phyloP scores from a whole-genome alignment of 495 filamentous ascomycete species.

The Tuber indicum region DNA sequence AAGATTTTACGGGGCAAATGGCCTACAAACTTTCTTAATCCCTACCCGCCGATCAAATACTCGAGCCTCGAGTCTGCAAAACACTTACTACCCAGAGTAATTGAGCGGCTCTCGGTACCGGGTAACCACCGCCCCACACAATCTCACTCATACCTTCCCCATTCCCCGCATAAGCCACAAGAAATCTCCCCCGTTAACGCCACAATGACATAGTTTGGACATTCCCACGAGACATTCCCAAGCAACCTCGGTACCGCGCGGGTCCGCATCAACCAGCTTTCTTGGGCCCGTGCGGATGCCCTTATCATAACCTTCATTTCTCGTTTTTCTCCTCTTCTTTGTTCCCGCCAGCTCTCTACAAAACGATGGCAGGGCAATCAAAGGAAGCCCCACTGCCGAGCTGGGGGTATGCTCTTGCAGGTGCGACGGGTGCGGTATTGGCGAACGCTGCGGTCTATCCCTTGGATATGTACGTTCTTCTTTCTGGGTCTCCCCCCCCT shows the following conservation, averaged over 20 bases:
- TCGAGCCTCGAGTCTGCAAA: neutral
- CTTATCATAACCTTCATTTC: neutral
- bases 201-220: neutral
- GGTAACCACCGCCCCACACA: neutral
- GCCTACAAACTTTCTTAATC: neutral
- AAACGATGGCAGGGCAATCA: conserved; percentile 50
- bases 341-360: neutral
- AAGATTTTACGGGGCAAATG: neutral
- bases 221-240: neutral
- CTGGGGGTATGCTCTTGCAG: conserved; percentile 89
- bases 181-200: neutral
- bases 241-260: neutral
- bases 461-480: conserved; percentile 74
- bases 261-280: neutral
- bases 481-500: neutral
- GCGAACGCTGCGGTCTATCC: conserved; percentile 97
- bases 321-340: neutral
- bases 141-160: neutral
- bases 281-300: neutral
- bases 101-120: neutral
- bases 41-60: conserved; percentile 2
- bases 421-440: conserved; percentile 85
- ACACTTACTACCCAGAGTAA: neutral
- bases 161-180: neutral
- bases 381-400: conserved; percentile 74